Percentiles rank a stretch among this genome's conserved stretches.
These are phyloP conservation scores for Metarhizium brunneum DNA, from an alignment of 2,329 filamentous ascomycete species.

Conservation along the genomic window DNA sequence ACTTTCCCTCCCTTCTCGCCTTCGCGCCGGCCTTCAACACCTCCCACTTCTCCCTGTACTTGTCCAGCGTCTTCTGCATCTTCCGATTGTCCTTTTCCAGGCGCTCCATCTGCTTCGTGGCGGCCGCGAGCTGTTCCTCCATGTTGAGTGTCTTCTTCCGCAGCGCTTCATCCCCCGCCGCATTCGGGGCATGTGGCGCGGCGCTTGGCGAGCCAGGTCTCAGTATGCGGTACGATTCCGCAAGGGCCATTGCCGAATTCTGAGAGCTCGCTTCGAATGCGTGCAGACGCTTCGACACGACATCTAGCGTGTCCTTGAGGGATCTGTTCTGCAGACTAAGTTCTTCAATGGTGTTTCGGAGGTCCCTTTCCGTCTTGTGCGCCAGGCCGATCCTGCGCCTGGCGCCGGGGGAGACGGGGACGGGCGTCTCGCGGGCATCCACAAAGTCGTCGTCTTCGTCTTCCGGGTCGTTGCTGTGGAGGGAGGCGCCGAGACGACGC, in stretches of 20 bases:
- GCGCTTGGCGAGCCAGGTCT: constrained; percentile 41
- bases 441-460: constrained; percentile 80
- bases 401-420: constrained; percentile 31
- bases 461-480: constrained; percentile 41
- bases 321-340: constrained; percentile 80
- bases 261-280: constrained; percentile 91
- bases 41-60: constrained; percentile 54
- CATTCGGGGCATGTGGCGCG: constrained; percentile 16
- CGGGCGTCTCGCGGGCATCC: constrained; percentile 65
- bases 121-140: constrained; percentile 53
- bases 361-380: constrained; percentile 31
- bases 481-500: constrained; percentile 44
- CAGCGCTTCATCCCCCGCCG: constrained; percentile 24
- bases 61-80: constrained; percentile 45
- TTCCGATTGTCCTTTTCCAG: constrained; percentile 54
- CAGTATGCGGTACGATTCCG: constrained; percentile 67
- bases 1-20: constrained; percentile 38
- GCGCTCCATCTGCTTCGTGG: constrained; percentile 52
- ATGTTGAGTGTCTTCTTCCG: constrained; percentile 50
- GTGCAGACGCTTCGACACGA: constrained; percentile 76
- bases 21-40: constrained; percentile 52
- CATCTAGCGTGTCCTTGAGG: constrained; percentile 77
- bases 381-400: constrained; percentile 29
- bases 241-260: constrained; percentile 73
- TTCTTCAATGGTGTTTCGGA: constrained; percentile 72